Evolutionary conservation across 352 stramenopile species (phyloP), one percentile per base, ranked within the genome.

Genomic region (Discostella stelligera): DNA sequence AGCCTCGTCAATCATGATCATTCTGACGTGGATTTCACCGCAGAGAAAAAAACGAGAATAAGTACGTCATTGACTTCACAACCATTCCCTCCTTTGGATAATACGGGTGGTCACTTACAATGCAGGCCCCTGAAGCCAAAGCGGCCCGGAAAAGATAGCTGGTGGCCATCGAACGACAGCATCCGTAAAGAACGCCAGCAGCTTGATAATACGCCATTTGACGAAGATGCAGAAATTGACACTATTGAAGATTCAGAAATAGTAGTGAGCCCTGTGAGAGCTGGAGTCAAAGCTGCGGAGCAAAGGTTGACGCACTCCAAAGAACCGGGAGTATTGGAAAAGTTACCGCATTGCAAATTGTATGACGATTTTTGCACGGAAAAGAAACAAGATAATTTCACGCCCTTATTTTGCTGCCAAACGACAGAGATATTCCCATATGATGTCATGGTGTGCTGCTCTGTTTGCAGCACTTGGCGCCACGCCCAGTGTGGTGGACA

Each of bases 401-500:
- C 84, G 55, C 69, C 81, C 9, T 80, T 84, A n/a, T 89, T 90
- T 74, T 93, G 87, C 60, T 88, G 74, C 60, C 87, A 93, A 71
- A 83, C 88, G 2, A 90, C 87, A 16, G 84, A 91, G 63, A 69
- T 76, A 0, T 90, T 90, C 50, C 81, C 78, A 7, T 81, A 83
- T 59, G 80, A 91, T 8, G 20, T 87, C 2, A 91, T 93, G 83
- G 78, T 93, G 25, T 90, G 84, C 52, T 93, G 87, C 65, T 90
- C 87, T 6, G 54, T 80, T 18, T 93, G 87, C 71, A 88, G 85
- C 16, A 90, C 87, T 46, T 93, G 87, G 87, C 65, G 87, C 13
- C 87, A 93, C 72, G 71, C 83, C 39, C 72, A 79, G 71, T 93
- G 87, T 73, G 87, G 87, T 59, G 87, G 87, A 3, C 87, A 93